A percentile compares a stretch with the other conserved stretches of the same genome.
Evolutionary conservation across 2,329 filamentous ascomycete species (phyloP).

Genomic region (Herpotrichia juniperi): DNA sequence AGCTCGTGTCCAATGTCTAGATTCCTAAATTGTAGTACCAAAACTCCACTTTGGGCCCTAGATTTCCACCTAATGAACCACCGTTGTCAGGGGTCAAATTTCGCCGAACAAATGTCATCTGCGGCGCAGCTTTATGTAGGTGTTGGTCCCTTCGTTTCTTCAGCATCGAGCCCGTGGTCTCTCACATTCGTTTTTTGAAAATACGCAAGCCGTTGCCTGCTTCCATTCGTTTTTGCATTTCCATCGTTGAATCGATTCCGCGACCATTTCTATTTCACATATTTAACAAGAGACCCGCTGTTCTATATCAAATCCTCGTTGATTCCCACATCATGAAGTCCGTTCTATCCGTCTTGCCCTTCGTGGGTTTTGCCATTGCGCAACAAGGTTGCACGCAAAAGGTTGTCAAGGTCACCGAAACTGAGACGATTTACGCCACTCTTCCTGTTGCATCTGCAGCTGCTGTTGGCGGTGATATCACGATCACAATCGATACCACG

Average conservation of each 20-base stretch:
- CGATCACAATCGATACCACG: neutral
- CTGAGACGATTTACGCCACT: slow-evolving; percentile 8
- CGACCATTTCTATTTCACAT: slow-evolving; percentile 1
- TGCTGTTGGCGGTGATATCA: neutral
- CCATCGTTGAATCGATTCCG: slow-evolving; percentile 18
- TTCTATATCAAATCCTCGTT: slow-evolving; percentile 1
- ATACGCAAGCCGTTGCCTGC: slow-evolving; percentile 15
- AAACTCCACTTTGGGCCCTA: neutral
- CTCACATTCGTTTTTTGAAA: slow-evolving; percentile 4
- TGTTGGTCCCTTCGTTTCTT: neutral
- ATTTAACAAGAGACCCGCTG: neutral
- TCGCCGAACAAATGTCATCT: neutral
- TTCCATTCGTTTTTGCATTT: slow-evolving; percentile 13
- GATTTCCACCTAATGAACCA: neutral
- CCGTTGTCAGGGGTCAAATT: neutral
- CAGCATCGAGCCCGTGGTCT: neutral
- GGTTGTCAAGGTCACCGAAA: slow-evolving; percentile 7
- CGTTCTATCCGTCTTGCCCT: slow-evolving; percentile 8
- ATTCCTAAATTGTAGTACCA: neutral
- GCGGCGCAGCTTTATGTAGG: neutral
- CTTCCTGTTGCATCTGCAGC: slow-evolving; percentile 1
- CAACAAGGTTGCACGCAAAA: slow-evolving; percentile 4
- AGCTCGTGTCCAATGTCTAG: neutral
- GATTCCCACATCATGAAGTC: slow-evolving; percentile 16
- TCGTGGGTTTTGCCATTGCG: slow-evolving; percentile 8